Conservation (phyloP, 345 rosid species). For the Eucalyptus regnans region DNA sequence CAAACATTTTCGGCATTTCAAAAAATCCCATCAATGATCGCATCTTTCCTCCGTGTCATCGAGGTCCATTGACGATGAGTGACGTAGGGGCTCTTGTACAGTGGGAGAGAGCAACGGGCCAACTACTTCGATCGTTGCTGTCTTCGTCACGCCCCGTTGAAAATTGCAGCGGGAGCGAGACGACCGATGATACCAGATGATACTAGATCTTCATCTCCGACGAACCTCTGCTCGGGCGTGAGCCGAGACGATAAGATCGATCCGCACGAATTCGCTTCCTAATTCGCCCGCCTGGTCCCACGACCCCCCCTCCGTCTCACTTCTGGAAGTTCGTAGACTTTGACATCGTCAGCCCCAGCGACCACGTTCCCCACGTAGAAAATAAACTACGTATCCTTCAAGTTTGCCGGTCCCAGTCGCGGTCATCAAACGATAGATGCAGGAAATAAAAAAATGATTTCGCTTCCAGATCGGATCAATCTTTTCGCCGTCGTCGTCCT, state of each 20-base stretch:
- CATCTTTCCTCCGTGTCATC: not conserved
- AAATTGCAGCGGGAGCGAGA: not conserved
- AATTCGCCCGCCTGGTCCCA: not conserved
- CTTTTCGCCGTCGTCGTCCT: not conserved
- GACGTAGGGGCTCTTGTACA: not conserved
- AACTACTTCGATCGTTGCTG: not conserved
- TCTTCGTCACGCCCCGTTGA: not conserved
- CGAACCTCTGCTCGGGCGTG: not conserved
- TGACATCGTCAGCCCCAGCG: not conserved
- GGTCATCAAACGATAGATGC: not conserved
- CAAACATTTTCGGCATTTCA: fast-evolving
- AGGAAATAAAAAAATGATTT: not conserved
- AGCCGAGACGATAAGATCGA: not conserved
- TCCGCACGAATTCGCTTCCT: not conserved
- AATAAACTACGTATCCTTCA: not conserved
- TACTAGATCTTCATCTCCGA: not conserved
- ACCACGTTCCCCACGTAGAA: not conserved
- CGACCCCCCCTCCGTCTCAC: not conserved
- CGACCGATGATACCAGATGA: not conserved
- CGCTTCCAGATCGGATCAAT: not conserved
- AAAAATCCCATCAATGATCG: not conserved
- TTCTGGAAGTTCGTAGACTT: not conserved
- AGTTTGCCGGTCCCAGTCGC: not conserved
- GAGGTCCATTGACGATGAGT: not conserved
- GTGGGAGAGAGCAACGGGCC: not conserved